These are phyloP conservation scores for Microbotryum lychnidis-dioicae DNA, from an alignment of 1,284 basidiomycete species.

Conservation along the genomic window DNA sequence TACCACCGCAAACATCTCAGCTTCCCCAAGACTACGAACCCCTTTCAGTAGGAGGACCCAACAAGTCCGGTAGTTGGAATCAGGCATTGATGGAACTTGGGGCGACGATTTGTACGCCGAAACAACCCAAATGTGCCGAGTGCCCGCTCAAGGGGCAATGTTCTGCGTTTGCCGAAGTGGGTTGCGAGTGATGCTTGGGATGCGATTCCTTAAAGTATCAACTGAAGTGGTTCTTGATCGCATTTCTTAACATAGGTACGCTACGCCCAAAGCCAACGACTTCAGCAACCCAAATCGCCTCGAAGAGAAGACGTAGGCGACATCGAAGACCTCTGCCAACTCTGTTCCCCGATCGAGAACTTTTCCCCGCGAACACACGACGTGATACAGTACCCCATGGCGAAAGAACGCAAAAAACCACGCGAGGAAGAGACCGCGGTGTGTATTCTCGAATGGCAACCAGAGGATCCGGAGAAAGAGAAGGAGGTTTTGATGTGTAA, in stretches of 20 bases:
- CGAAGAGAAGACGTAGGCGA: slow-evolving; percentile 41
- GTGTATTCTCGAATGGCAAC: slow-evolving; percentile 69
- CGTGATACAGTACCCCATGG: slow-evolving; percentile 79
- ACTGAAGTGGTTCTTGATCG: background rate
- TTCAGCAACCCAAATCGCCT: slow-evolving; percentile 21
- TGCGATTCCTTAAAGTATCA: background rate
- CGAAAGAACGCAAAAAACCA: slow-evolving; percentile 69
- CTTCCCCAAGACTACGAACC: background rate
- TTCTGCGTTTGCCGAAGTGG: slow-evolving; percentile 51
- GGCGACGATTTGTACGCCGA: slow-evolving; percentile 79
- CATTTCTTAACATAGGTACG: slow-evolving; percentile 9
- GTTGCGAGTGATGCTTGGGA: slow-evolving; percentile 12
- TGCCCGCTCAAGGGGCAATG: slow-evolving; percentile 69
- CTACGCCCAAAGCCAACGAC: slow-evolving; percentile 6
- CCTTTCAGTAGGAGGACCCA: slow-evolving; percentile 8
- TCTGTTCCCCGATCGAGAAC: slow-evolving; percentile 60
- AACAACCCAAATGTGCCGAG: slow-evolving; percentile 58
- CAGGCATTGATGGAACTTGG: slow-evolving; percentile 50
- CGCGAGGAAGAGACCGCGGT: slow-evolving; percentile 79
- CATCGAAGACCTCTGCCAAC: slow-evolving; percentile 63
- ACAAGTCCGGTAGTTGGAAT: slow-evolving; percentile 25
- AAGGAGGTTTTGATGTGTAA: slow-evolving; percentile 66
- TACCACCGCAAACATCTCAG: slow-evolving; percentile 38
- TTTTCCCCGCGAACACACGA: slow-evolving; percentile 24
- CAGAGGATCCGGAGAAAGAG: slow-evolving; percentile 35